These are phyloP conservation scores for Oryza longistaminata DNA, from an alignment of 176 grass and related monocot species.

Conservation along the genomic window DNA sequence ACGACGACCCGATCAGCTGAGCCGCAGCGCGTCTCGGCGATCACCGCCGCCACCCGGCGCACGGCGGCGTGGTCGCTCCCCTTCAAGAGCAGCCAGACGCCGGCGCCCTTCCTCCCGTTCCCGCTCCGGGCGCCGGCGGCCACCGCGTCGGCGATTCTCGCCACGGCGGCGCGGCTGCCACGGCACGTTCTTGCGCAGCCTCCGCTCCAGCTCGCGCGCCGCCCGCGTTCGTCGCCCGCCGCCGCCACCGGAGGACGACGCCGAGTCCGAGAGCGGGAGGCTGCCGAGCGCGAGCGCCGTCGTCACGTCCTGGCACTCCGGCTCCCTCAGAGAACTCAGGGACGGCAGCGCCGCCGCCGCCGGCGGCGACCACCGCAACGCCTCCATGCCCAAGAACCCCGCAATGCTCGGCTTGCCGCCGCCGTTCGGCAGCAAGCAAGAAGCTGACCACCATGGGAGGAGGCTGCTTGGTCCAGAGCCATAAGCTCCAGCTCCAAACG, in stretches of 20 bases:
- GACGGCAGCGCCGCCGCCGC: not conserved
- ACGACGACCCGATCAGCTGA: constrained; percentile 40
- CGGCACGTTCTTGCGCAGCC: constrained; percentile 64
- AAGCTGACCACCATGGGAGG: constrained; percentile 46
- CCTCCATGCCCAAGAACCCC: constrained; percentile 36
- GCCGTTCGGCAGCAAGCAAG: constrained; percentile 15
- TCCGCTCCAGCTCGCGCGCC: constrained; percentile 45
- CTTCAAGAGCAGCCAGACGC: constrained; percentile 56
- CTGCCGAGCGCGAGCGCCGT: constrained; percentile 49
- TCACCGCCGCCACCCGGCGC: constrained; percentile 40
- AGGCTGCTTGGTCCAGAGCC: not conserved
- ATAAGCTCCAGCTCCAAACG: constrained; percentile 28
- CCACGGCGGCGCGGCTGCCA: constrained; percentile 57
- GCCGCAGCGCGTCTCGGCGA: constrained; percentile 49
- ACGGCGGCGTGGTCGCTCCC: constrained; percentile 55
- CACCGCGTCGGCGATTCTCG: constrained; percentile 52
- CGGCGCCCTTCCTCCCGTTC: constrained; percentile 23
- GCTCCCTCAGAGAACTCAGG: not conserved
- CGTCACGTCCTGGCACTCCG: not conserved
- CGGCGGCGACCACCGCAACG: constrained; percentile 19
- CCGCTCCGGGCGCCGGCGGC: not conserved
- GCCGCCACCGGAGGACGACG: constrained; percentile 45
- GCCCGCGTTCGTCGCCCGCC: constrained; percentile 19
- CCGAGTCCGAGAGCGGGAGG: constrained; percentile 69
- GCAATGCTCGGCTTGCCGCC: constrained; percentile 39